A percentile compares a stretch with the other conserved stretches of the same genome.
Evolutionary conservation across 768 basidiomycete genomes (phyloP).

Genomic region (Trametes meyenii): DNA sequence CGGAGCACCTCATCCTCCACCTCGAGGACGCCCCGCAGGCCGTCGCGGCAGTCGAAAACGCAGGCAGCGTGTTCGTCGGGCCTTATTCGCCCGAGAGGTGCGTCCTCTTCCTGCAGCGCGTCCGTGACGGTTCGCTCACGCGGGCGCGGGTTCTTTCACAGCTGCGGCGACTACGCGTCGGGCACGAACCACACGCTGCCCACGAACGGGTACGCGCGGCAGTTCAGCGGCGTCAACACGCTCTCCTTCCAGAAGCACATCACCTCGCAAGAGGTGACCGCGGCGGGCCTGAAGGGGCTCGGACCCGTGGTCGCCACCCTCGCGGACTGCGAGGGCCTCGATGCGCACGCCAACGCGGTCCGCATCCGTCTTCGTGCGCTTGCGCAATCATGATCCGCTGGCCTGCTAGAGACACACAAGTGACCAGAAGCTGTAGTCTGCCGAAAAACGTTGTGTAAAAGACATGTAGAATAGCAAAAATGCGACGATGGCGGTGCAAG

Average conservation of each 20-base stretch:
- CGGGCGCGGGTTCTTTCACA: slow-evolving; percentile 36
- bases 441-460: too few relatives aligned
- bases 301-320: slow-evolving; percentile 89
- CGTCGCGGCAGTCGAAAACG: slow-evolving; percentile 78
- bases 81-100: slow-evolving; percentile 95
- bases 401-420: neutral
- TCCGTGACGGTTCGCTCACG: slow-evolving; percentile 1
- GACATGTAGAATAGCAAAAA: too few relatives aligned
- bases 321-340: slow-evolving; percentile 93
- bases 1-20: slow-evolving; percentile 96
- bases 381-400: neutral
- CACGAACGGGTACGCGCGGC: slow-evolving; percentile 94
- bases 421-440: too few relatives aligned
- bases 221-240: slow-evolving; percentile 98
- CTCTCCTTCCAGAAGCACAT: slow-evolving; percentile 98
- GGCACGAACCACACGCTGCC: slow-evolving; percentile 99
- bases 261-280: slow-evolving; percentile 91
- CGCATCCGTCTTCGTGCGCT: slow-evolving; percentile 65
- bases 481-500: too few relatives aligned
- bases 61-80: slow-evolving; percentile 96
- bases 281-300: slow-evolving; percentile 70
- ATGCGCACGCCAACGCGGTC: slow-evolving; percentile 96
- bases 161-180: slow-evolving; percentile 98
- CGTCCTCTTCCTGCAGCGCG: slow-evolving; percentile 17
- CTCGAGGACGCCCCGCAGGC: slow-evolving; percentile 67